phyloP scores from a whole-genome alignment of 192 early-diverging fungal species.

The Backusella tuberculispora region DNA sequence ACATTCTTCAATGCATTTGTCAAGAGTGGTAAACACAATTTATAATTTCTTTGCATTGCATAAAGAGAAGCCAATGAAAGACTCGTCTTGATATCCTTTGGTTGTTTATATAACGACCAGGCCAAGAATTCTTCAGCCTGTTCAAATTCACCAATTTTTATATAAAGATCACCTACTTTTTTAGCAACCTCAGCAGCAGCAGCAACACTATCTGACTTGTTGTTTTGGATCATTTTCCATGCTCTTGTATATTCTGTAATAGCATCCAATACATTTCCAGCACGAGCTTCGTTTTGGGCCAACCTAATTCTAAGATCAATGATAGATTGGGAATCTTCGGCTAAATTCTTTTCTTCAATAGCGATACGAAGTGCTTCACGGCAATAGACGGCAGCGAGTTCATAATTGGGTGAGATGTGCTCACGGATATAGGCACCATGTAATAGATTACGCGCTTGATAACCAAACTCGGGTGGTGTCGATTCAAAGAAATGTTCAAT shows the following conservation, averaged over 20 bases:
- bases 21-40: slow-evolving; percentile 52
- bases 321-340: slow-evolving; percentile 20
- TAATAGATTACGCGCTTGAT: slow-evolving; percentile 45
- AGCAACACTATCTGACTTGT: not conserved
- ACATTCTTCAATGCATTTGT: slow-evolving; percentile 44
- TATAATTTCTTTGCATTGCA: slow-evolving; percentile 50
- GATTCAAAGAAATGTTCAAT: slow-evolving; percentile 53
- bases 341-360: slow-evolving; percentile 33
- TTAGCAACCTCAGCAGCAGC: slow-evolving; percentile 36
- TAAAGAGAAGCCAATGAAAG: slow-evolving; percentile 53
- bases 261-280: slow-evolving; percentile 43
- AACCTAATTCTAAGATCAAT: slow-evolving; percentile 32
- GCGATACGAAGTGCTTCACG: slow-evolving; percentile 39
- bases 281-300: slow-evolving; percentile 33
- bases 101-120: slow-evolving; percentile 45
- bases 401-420: slow-evolving; percentile 46
- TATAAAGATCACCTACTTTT: slow-evolving; percentile 42
- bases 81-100: not conserved
- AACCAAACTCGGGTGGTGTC: slow-evolving; percentile 45
- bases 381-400: slow-evolving; percentile 48
- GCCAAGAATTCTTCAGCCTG: slow-evolving; percentile 48
- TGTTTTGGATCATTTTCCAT: slow-evolving; percentile 38
- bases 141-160: slow-evolving; percentile 38
- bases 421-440: slow-evolving; percentile 63
- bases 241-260: slow-evolving; percentile 45